Percentiles rank a stretch among this genome's conserved stretches.
Evolutionary conservation across 176 grass and related monocot genomes (phyloP).

Genomic region (Puya raimondii): DNA sequence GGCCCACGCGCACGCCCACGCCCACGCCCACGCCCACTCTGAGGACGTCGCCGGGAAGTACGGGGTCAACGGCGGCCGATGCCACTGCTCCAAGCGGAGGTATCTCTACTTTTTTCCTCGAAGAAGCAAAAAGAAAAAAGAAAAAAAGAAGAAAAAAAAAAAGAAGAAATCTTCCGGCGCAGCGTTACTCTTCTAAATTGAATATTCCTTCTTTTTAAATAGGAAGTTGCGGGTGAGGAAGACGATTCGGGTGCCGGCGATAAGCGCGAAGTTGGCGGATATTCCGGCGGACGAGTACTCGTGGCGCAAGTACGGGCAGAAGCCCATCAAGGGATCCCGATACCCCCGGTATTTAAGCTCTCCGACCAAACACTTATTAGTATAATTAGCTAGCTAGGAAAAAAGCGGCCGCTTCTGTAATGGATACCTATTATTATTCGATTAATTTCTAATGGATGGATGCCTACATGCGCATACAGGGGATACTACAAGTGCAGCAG

Average conservation of each 20-base stretch:
- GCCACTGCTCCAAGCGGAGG: slow-evolving; percentile 96
- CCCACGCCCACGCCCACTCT: slow-evolving; percentile 70
- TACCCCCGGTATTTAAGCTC: slow-evolving; percentile 30
- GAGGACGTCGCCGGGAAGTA: slow-evolving; percentile 43
- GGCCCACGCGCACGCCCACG: too few species aligned
- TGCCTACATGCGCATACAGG: slow-evolving; percentile 2
- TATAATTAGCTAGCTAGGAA: too few species aligned
- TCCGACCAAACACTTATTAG: too few species aligned
- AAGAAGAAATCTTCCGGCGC: neutral
- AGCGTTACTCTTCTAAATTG: neutral
- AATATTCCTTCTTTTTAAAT: neutral
- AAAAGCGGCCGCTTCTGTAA: too few species aligned
- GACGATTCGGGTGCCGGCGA: slow-evolving; percentile 43
- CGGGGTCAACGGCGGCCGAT: slow-evolving; percentile 36
- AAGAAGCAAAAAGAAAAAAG: too few species aligned
- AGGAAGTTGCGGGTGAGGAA: slow-evolving; percentile 38
- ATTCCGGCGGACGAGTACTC: slow-evolving; percentile 52
- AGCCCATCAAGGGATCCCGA: slow-evolving; percentile 37
- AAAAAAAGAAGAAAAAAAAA: too few species aligned
- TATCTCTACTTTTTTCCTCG: neutral
- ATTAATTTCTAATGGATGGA: too few species aligned
- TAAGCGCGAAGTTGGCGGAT: slow-evolving; percentile 52
- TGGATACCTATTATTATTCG: too few species aligned
- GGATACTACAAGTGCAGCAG: slow-evolving; percentile 78
- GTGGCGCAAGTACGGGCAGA: slow-evolving; percentile 33